phyloP scores from a whole-genome alignment of 441 rosid genomes.

The Cnidoscolus chayamansa region DNA sequence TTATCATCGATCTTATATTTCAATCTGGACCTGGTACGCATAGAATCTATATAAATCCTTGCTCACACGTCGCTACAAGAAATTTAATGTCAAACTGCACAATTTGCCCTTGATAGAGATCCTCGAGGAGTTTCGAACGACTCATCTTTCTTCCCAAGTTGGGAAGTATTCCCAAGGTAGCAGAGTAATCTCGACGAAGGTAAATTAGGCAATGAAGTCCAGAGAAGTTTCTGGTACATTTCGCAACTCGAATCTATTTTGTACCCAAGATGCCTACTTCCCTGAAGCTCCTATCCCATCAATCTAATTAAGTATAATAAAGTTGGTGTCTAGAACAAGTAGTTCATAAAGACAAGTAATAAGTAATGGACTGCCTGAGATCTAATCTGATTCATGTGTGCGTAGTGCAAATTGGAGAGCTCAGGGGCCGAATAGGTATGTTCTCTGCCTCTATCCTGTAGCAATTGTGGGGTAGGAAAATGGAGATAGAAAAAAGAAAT shows the following conservation, averaged over 20 bases:
- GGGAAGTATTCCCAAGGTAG: neutral
- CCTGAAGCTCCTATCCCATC: neutral
- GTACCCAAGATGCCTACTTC: neutral
- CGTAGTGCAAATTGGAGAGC: no score
- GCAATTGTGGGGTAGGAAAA: no score
- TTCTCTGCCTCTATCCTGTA: no score
- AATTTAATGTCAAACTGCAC: neutral
- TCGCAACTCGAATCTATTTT: neutral
- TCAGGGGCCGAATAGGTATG: no score
- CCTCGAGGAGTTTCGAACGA: neutral
- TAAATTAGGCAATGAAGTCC: neutral
- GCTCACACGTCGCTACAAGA: neutral
- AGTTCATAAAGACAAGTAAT: no score
- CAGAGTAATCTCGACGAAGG: neutral
- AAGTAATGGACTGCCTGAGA: no score
- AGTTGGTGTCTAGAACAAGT: no score
- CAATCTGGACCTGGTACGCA: neutral
- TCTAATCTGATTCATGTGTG: no score
- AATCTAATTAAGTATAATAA: no score
- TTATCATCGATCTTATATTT: neutral
- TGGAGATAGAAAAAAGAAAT: no score
- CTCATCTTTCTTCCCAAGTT: neutral
- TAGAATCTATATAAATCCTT: no score
- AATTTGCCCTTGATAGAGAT: neutral
- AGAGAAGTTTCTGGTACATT: neutral